A percentile compares a stretch with the other conserved stretches of the same genome.
Conservation (phyloP, 176 grass and related monocot species). For the Paspalum notatum region DNA sequence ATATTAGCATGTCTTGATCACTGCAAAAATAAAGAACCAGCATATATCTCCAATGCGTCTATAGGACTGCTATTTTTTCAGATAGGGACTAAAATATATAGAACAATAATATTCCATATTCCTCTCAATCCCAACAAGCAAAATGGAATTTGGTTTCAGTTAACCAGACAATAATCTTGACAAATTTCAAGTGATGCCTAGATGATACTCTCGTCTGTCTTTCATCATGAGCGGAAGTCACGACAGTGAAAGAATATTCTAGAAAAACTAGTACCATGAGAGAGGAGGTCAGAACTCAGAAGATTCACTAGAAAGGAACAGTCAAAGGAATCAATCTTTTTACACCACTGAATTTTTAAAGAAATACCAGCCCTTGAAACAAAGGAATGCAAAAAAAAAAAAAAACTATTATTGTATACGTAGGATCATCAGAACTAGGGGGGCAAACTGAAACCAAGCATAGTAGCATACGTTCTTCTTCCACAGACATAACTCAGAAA, state of each 20-base stretch:
- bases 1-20: slow-evolving; percentile 39
- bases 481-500: background rate
- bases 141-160: slow-evolving; percentile 31
- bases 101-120: slow-evolving; percentile 25
- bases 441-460: background rate
- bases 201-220: background rate
- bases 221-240: background rate
- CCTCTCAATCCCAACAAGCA: slow-evolving; percentile 28
- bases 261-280: background rate
- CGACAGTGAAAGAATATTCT: background rate
- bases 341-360: background rate
- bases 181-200: background rate
- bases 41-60: slow-evolving; percentile 33
- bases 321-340: background rate
- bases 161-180: background rate
- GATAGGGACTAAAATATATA: slow-evolving; percentile 10
- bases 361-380: background rate
- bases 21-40: slow-evolving; percentile 29
- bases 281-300: slow-evolving; percentile 2
- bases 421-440: background rate
- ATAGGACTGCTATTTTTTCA: slow-evolving; percentile 16
- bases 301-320: background rate
- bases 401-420: background rate
- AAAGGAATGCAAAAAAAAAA: background rate
- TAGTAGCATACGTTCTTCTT: background rate